phyloP scores from a whole-genome alignment of 225 moss, liverwort and hornwort genomes.

The Thuidium tamariscinum region DNA sequence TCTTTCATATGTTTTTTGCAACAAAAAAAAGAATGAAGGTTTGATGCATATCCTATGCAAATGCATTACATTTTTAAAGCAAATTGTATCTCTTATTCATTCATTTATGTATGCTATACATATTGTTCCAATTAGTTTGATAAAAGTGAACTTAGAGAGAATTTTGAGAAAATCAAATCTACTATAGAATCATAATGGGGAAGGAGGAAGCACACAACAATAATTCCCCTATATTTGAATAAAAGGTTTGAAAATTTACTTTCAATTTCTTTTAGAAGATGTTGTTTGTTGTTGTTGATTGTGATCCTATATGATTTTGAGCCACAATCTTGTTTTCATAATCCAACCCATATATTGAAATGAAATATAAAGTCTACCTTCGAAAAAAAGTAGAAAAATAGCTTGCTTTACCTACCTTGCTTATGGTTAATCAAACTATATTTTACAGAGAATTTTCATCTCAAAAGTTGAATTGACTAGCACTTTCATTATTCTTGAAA shows the following conservation, averaged over 20 bases:
- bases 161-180: background rate
- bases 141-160: rapidly evolving
- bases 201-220: background rate
- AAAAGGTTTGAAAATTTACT: background rate
- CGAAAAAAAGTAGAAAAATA: rapidly evolving
- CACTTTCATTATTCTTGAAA: background rate
- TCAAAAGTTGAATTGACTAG: rapidly evolving
- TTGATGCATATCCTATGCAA: background rate
- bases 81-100: background rate
- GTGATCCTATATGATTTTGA: background rate
- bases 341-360: background rate
- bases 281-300: too few species aligned
- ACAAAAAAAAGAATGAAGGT: too few species aligned
- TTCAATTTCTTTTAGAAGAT: background rate
- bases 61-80: background rate
- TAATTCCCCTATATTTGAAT: background rate
- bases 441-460: background rate
- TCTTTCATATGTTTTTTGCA: background rate
- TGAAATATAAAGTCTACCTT: background rate
- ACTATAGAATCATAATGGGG: background rate
- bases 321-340: background rate
- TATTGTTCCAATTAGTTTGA: background rate
- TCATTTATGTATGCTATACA: rapidly evolving
- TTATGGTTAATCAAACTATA: background rate
- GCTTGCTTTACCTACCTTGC: background rate